Evolutionary conservation across 1,284 basidiomycete genomes (phyloP), one percentile per base, ranked within the genome.

Genomic region (Mixia osmundae): DNA sequence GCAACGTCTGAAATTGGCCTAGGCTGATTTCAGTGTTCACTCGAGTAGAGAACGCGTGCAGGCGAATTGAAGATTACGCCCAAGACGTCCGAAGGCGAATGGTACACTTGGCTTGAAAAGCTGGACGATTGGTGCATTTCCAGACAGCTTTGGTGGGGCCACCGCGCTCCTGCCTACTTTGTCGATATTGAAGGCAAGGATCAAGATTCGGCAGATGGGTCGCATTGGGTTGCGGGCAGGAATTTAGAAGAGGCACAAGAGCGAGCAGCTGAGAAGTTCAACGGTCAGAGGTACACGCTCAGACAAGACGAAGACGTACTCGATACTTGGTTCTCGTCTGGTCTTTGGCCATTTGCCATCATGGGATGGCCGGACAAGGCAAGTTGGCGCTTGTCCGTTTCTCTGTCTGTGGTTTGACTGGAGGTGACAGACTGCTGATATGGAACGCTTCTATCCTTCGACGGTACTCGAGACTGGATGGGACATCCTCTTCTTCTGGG

Each of bases 401-500:
- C 9, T 19, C 11, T 34, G 16, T 10, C 5, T n/a, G n/a, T n/a
- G n/a, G n/a, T n/a, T n/a, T n/a, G n/a, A n/a, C n/a, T n/a, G n/a
- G n/a, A 37, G 24, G 7, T 25, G n/a, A 32, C 38, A 76, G 71
- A 78, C 73, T 0, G 50, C 60, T 11, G 85, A 94, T 54, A 50
- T 82, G 22, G 57, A 71, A 46, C 60, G 65, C 38, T 97, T 79
- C 63, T 97, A 89, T 59, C 91, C 91, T 1, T 64, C 80, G 7
- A 71, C 74, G 15, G 51, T 97, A 32, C 70, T 95, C 31, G 91
- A 97, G 60, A 97, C 91, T 0, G 91, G 91, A 32, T 97, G 91
- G 87, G 91, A 97, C 50, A 97, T 95, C 50, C 60, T 97, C 25
- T 91, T 91, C 68, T 95, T 97, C 71, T 97, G 91, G 91, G 87